Evolutionary conservation across 768 basidiomycete species (phyloP), one percentile per base, ranked within the genome.

Genomic region (Termitomyces sp.): DNA sequence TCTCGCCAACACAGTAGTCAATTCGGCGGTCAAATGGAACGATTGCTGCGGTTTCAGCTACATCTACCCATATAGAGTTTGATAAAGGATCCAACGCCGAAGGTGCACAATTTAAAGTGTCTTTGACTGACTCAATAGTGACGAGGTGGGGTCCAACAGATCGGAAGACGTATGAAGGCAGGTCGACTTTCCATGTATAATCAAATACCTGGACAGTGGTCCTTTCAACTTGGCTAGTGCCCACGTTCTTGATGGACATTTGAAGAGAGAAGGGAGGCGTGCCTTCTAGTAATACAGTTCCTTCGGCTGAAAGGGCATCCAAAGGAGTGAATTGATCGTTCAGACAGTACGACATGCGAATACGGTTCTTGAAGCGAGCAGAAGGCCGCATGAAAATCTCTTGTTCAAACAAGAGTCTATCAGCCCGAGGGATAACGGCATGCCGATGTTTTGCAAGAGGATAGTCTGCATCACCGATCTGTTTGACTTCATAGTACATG

Each of bases 41-140:
- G 56, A 99, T 94, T 13, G 92, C 86, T 9, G 97, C 97, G 1
- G 93, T 93, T 72, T 99, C 97, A 3, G 94, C 92, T n/a, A 98
- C 94, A 64, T 98, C 93, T 13, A 95, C 82, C 88, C 88, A 90
- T 41, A 91, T 80, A 18, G 84, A 83, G 55, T 82, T 79, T 34
- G 73, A 73, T 37, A 82, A 69, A 2, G 85, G 84, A 60, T 91
- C 84, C 15, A 88, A 76, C 37, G 81, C 76, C 15, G 85, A 82
- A 57, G 93, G 88, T 53, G 86, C 87, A 72, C 97, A 98, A 34
- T 80, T 84, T 5, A 89, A 91, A 16, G 88, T 81, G 73, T 99
- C 97, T 13, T 77, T 75, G 12, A 98, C 79, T 0, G 84, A 84
- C 47, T 91, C 87, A 60, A 99, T 87, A 34, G 79, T 81, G 46